These are phyloP conservation scores for Apiosordaria backusii DNA, from an alignment of 495 filamentous ascomycete genomes.

Conservation along the genomic window DNA sequence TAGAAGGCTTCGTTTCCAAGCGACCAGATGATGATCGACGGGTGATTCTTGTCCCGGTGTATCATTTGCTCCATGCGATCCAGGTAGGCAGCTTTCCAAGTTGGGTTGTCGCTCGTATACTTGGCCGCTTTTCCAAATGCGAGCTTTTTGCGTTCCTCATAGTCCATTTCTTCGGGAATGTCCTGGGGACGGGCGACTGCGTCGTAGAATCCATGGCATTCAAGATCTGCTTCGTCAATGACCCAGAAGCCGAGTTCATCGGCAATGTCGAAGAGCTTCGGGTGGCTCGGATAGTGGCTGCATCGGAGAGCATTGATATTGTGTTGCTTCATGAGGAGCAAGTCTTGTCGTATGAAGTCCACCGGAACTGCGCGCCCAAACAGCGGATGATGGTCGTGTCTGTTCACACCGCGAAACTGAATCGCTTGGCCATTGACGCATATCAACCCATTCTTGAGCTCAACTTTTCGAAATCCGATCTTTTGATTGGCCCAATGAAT, in stretches of 20 bases:
- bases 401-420: conserved; percentile 57
- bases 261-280: conserved; percentile 55
- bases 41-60: conserved; percentile 62
- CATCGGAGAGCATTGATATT: conserved; percentile 64
- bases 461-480: conserved; percentile 58
- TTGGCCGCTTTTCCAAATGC: conserved; percentile 50
- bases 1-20: conserved; percentile 69
- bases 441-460: conserved; percentile 54
- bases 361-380: conserved; percentile 58
- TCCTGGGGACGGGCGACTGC: conserved; percentile 45
- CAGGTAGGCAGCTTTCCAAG: conserved; percentile 61
- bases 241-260: conserved; percentile 68
- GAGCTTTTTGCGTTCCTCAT: conserved; percentile 52
- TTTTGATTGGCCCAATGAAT: conserved; percentile 20
- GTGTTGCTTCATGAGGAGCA: conserved; percentile 63
- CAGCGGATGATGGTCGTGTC: conserved; percentile 60
- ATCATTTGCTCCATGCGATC: conserved; percentile 63
- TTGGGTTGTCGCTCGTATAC: conserved; percentile 59
- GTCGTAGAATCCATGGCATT: conserved; percentile 64
- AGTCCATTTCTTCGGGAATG: conserved; percentile 45
- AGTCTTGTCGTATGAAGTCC: conserved; percentile 54
- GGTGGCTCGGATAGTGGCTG: conserved; percentile 60
- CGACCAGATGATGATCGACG: conserved; percentile 66
- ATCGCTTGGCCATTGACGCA: conserved; percentile 58
- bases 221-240: conserved; percentile 68